phyloP scores from a whole-genome alignment of 768 basidiomycete genomes.

The Lactarius hengduanensis region DNA sequence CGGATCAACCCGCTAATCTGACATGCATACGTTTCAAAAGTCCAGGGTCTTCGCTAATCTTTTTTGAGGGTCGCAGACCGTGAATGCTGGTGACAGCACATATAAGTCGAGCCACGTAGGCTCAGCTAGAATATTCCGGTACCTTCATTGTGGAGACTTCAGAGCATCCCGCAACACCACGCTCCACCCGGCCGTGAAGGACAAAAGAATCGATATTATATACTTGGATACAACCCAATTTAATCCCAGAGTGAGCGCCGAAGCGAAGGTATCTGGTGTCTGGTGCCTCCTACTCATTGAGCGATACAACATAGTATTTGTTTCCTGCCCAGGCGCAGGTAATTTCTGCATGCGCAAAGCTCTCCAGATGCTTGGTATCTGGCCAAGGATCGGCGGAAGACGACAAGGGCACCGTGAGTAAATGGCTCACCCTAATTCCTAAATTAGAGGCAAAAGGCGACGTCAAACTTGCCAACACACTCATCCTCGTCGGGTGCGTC shows the following conservation, averaged over 20 bases:
- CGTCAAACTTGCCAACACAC: conserved; percentile 40
- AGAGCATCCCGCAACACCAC: conserved; percentile 85
- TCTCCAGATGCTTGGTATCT: conserved; percentile 58
- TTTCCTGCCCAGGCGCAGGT: conserved; percentile 97
- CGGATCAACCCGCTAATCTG: neutral
- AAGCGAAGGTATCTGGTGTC: neutral
- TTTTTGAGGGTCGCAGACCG: conserved; percentile 91
- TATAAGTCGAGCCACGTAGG: conserved; percentile 74
- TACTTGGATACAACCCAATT: conserved; percentile 98
- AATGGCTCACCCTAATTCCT: conserved; percentile 45
- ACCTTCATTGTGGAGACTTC: conserved; percentile 95
- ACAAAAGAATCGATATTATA: conserved; percentile 79
- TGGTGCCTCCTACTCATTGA: conserved; percentile 1
- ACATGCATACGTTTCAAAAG: conserved; percentile 32
- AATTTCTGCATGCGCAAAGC: conserved; percentile 85
- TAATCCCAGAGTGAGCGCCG: conserved; percentile 61
- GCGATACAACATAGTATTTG: conserved; percentile 56
- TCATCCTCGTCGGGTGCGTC: conserved; percentile 73
- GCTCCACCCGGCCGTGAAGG: conserved; percentile 77
- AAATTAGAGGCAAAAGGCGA: conserved; percentile 38
- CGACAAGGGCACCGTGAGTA: conserved; percentile 43
- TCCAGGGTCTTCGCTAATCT: conserved; percentile 91
- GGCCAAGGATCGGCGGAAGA: conserved; percentile 39
- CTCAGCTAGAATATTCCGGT: conserved; percentile 68
- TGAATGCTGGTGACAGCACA: conserved; percentile 81